Evolutionary conservation across 306 rosid species (phyloP), one percentile per base, ranked within the genome.

Genomic region (Dryas octopetala): DNA sequence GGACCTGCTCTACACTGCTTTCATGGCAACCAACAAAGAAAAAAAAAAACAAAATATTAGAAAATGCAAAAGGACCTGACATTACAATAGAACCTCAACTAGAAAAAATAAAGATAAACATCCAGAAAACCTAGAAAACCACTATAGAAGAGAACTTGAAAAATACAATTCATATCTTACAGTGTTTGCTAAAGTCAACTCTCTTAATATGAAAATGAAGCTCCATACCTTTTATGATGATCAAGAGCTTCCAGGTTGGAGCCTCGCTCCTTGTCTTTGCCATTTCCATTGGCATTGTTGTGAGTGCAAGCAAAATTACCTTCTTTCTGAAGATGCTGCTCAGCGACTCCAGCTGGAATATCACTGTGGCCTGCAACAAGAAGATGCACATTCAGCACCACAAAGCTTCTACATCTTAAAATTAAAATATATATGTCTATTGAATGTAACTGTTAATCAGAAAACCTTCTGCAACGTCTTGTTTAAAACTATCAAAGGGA

Each of bases 1-100:
- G 98, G 74, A 74, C 89, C 82, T 89, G 88, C 77, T 86, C 98
- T 71, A 83, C 75, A 81, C 90, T 95, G 85, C 78, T 82, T 68
- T 64, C 80, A 69, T 6, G 11, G 66, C 75, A 74, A 64, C 12
- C 62, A 49, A 61, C 9, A 63, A 62, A 53, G 13, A 55, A 41
- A 71, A 77, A n/a, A 75, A 16, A 10, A 0, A 62, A 49, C 6
- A 44, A 19, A 17, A 52, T 13, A 78, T 78, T 63, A 79, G 73
- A 76, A 66, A 38, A 14, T 52, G 26, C 15, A 62, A 57, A 49
- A 74, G 45, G 40, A 57, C 9, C 28, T 54, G 53, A 71, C 65
- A 17, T 66, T 47, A 54, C 61, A 65, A 58, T 53, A 16, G 4
- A 60, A 40, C 4, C n/a, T 70, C 54, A 68, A 28, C 14, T 7